Conservation (phyloP, 768 basidiomycete species). For the Trametes gibbosa region DNA sequence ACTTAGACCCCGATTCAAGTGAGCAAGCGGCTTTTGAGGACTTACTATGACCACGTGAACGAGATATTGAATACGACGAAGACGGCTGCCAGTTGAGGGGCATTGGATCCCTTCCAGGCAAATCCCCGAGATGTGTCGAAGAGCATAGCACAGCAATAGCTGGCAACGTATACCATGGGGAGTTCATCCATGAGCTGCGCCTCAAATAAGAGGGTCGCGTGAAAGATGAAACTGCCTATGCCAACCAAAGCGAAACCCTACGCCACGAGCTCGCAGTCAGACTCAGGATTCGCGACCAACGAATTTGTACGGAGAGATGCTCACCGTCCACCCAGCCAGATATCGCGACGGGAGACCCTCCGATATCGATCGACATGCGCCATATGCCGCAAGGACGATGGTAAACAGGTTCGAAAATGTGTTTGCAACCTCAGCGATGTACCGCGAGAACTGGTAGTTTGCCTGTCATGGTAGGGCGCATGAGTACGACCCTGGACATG, state of each 20-base stretch:
- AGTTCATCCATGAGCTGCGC: constrained; percentile 82
- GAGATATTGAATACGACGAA: constrained; percentile 50
- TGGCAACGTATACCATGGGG: constrained; percentile 75
- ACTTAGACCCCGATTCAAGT: background rate
- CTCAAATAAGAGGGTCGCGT: constrained; percentile 70
- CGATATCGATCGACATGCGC: constrained; percentile 28
- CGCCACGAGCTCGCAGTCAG: background rate
- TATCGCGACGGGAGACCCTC: constrained; percentile 39
- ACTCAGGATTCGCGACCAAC: background rate
- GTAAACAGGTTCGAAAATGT: constrained; percentile 60
- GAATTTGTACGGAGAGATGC: constrained; percentile 1
- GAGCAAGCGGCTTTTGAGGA: constrained; percentile 10
- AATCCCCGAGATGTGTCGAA: constrained; percentile 59
- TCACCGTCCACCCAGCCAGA: constrained; percentile 31
- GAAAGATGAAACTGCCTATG: constrained; percentile 77
- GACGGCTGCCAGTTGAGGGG: constrained; percentile 37
- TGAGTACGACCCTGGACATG: no score
- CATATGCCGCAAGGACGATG: constrained; percentile 43
- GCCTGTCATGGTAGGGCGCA: constrained; percentile 40
- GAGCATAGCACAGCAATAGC: constrained; percentile 56
- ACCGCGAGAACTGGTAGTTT: constrained; percentile 76
- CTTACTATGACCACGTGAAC: constrained; percentile 77
- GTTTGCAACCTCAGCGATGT: constrained; percentile 76
- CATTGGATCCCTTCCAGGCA: constrained; percentile 36
- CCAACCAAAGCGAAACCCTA: constrained; percentile 71